These are phyloP conservation scores for Cupressus sempervirens DNA, from an alignment of 75 land plant genomes.

Conservation along the genomic window DNA sequence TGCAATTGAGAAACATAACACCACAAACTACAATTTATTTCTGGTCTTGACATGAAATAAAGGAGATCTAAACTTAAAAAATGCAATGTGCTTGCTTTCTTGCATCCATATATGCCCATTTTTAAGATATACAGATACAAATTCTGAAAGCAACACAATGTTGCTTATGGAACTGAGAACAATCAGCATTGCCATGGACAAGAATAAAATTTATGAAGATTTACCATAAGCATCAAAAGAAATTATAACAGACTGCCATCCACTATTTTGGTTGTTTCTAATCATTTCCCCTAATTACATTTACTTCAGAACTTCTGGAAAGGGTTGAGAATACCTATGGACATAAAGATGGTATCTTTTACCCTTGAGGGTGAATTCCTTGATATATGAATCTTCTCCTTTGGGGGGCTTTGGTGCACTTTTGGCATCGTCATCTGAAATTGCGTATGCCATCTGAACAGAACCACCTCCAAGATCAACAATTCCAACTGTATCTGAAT, in stretches of 20 bases:
- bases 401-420: conserved; percentile 57
- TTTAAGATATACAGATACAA: not conserved
- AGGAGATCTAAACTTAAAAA: not conserved
- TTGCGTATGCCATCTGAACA: conserved; percentile 99
- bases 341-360: conserved; percentile 78
- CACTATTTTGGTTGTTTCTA: not conserved
- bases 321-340: conserved; percentile 58
- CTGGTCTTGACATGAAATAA: not conserved
- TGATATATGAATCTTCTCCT: conserved; percentile 78
- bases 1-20: conserved; percentile 21
- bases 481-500: conserved; percentile 82
- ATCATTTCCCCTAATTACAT: not conserved
- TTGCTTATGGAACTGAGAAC: not conserved
- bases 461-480: conserved; percentile 99
- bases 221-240: not conserved
- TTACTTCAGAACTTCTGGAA: not conserved
- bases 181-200: not conserved
- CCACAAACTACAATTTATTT: not conserved
- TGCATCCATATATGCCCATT: not conserved
- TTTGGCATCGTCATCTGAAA: conserved; percentile 71
- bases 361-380: conserved; percentile 71
- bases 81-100: not conserved
- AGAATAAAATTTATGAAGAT: not conserved
- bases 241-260: not conserved
- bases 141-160: not conserved